phyloP scores from a whole-genome alignment of 2,329 filamentous ascomycete species.

The Fusarium pininemorale region DNA sequence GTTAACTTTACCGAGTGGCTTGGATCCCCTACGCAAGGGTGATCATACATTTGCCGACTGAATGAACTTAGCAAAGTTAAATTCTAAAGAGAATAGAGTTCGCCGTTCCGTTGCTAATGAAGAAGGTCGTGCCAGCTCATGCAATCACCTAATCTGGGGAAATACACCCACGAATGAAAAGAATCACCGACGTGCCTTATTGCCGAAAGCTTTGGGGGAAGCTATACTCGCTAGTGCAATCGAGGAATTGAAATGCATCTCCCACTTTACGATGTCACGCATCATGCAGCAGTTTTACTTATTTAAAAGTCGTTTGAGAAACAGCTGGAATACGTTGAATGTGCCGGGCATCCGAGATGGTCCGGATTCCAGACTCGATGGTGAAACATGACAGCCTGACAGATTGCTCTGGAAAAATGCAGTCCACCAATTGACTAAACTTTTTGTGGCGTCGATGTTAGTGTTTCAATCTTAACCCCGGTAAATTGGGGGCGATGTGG shows the following conservation, averaged over 20 bases:
- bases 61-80: not conserved
- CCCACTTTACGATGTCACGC: not conserved
- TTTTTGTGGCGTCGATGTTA: not conserved
- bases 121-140: not conserved
- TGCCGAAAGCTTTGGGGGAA: not conserved
- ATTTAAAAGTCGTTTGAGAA: not conserved
- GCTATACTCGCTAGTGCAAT: not conserved
- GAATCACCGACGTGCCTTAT: not conserved
- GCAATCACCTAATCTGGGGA: not conserved
- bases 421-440: slow-evolving; percentile 17
- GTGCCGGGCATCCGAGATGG: slow-evolving; percentile 21
- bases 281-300: not conserved
- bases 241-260: not conserved
- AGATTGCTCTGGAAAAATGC: slow-evolving; percentile 2
- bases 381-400: slow-evolving; percentile 26
- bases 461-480: slow-evolving; percentile 13
- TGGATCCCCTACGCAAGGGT: too few species aligned
- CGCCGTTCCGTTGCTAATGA: not conserved
- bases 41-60: too few species aligned
- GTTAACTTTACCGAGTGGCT: not conserved
- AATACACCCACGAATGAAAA: not conserved
- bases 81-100: not conserved
- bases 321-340: not conserved
- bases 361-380: not conserved
- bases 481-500: slow-evolving; percentile 11